A percentile compares a stretch with the other conserved stretches of the same genome.
These are phyloP conservation scores for Avena eriantha DNA, from an alignment of 176 grass and related monocot species.

Conservation along the genomic window DNA sequence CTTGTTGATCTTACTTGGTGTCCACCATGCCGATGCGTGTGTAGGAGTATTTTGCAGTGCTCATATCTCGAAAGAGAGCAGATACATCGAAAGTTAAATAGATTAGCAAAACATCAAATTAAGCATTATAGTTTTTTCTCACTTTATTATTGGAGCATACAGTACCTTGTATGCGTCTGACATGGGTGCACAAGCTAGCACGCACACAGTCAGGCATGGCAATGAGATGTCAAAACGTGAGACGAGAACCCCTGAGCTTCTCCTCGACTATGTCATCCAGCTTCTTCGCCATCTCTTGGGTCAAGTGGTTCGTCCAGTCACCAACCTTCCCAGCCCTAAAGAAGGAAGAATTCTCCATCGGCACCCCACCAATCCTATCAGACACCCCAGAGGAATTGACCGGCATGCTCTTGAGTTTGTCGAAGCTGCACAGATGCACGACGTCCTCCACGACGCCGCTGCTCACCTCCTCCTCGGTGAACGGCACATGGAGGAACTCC, in stretches of 20 bases:
- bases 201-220: neutral
- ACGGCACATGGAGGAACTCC: neutral
- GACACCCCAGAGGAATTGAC: neutral
- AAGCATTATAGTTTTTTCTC: neutral
- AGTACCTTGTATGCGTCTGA: neutral
- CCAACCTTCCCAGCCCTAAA: neutral
- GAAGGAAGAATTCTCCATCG: slow-evolving; percentile 2
- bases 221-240: slow-evolving; percentile 11
- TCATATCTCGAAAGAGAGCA: too few relatives aligned
- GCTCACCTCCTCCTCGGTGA: slow-evolving; percentile 6
- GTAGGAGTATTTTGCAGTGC: too few relatives aligned
- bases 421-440: slow-evolving; percentile 7
- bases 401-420: slow-evolving; percentile 18
- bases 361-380: neutral
- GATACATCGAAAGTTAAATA: too few relatives aligned
- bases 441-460: neutral
- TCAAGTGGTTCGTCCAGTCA: slow-evolving; percentile 6
- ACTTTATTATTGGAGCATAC: neutral
- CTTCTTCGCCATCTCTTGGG: neutral
- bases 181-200: neutral
- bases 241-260: neutral
- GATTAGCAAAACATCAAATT: neutral
- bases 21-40: too few relatives aligned
- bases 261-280: neutral
- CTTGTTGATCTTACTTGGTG: too few relatives aligned